A percentile compares a stretch with the other conserved stretches of the same genome.
phyloP scores from a whole-genome alignment of 164 flowering plant genomes.

The Umbellularia californica region DNA sequence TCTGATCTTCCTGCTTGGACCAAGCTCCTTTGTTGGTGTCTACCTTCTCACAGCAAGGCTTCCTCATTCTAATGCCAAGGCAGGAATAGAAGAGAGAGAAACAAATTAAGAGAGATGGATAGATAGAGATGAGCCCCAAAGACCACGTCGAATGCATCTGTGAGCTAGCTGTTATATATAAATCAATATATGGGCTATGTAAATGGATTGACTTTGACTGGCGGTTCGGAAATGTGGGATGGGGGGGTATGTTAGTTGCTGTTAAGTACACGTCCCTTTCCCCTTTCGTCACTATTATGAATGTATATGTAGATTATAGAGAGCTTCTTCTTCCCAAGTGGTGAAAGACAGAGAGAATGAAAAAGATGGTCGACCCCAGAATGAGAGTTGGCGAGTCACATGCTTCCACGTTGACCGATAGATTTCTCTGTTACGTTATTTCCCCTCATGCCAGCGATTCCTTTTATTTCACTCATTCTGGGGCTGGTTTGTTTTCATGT shows the following conservation, averaged over 20 bases:
- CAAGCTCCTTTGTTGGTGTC: conserved; percentile 61
- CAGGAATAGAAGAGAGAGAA: neutral
- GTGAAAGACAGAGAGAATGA: neutral
- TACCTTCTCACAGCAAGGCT: conserved; percentile 54
- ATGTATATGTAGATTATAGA: no score
- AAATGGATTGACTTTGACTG: conserved; percentile 29
- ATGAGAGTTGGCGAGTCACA: neutral
- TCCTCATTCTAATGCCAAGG: conserved; percentile 34
- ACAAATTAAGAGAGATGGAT: neutral
- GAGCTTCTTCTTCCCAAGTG: neutral
- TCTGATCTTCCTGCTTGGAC: conserved; percentile 70
- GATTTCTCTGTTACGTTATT: neutral
- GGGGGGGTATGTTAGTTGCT: conserved; percentile 2
- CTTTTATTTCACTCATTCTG: no score
- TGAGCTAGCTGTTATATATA: neutral
- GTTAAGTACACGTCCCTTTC: conserved; percentile 3
- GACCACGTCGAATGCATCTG: neutral
- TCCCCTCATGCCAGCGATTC: neutral
- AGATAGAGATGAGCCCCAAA: neutral
- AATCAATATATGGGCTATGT: neutral
- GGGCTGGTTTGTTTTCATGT: no score
- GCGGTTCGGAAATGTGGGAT: conserved; percentile 26
- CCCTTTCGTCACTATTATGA: neutral
- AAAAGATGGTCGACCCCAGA: neutral
- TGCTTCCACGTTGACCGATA: conserved; percentile 1